phyloP scores from a whole-genome alignment of 2,329 filamentous ascomycete genomes.

The Fusarium lyarnte region DNA sequence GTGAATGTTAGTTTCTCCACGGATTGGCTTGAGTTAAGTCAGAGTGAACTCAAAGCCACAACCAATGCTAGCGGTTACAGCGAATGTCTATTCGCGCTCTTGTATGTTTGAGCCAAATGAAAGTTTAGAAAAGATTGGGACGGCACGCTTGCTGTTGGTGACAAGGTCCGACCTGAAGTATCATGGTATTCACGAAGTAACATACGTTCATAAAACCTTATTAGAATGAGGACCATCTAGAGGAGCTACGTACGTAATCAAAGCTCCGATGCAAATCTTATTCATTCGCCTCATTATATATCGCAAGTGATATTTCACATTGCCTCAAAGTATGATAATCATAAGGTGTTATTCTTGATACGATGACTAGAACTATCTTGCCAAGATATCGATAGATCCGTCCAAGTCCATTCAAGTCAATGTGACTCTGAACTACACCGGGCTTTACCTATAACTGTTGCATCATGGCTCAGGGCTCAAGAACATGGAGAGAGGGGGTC shows the following conservation, averaged over 20 bases:
- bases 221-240: too few relatives aligned
- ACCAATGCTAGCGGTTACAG: too few relatives aligned
- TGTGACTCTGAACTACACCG: too few relatives aligned
- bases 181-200: fast-evolving
- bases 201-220: too few relatives aligned
- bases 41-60: too few relatives aligned
- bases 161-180: background rate
- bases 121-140: too few relatives aligned
- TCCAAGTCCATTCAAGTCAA: fast-evolving
- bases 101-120: too few relatives aligned
- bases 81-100: too few relatives aligned
- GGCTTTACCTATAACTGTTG: background rate
- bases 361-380: background rate
- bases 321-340: background rate
- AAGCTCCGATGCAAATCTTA: background rate
- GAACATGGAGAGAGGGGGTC: fast-evolving
- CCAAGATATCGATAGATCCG: background rate
- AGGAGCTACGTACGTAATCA: too few relatives aligned
- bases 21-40: too few relatives aligned
- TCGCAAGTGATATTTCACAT: background rate
- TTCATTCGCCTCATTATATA: background rate
- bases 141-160: too few relatives aligned
- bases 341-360: background rate
- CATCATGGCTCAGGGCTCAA: background rate
- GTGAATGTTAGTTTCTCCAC: too few relatives aligned